Evolutionary conservation across 148 eudicot genomes (phyloP), one percentile per base, ranked within the genome.

Genomic region (Hydrangea macrophylla): DNA sequence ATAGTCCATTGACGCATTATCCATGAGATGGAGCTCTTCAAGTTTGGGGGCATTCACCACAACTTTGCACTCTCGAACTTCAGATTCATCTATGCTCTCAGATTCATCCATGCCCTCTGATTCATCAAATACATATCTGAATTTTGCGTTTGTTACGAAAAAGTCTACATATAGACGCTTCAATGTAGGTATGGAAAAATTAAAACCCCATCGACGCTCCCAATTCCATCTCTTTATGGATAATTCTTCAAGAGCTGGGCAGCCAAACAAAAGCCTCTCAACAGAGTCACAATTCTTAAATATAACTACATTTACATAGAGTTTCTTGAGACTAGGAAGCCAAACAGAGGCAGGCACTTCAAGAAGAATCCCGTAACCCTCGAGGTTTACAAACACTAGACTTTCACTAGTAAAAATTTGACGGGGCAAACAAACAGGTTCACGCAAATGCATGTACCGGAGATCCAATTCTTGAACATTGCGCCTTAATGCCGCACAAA

Each of bases 251-350:
- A 79, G 73, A 31, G 15, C 23, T 48, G 70, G 76, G 23, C 72
- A 75, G 7, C 60, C 70, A 7, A 58, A 24, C 26, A 79, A 7
- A 18, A 79, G 69, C 37, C 24, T 55, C 13, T 61, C n/a, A 40
- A 74, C 18, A 56, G 76, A 66, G 30, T 62, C 72, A 8, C 32
- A 28, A 15, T 37, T 45, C 22, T 0, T 28, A 64, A 61, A 75
- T 15, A n/a, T n/a, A n/a, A n/a, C n/a, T n/a, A n/a, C n/a, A n/a
- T 6, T 57, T 6, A 79, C 39, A 28, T 70, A 30, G 27, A 79
- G 73, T 31, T 24, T 62, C 61, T 68, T 58, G 39, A 79, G 76
- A 24, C 76, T 55, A 13, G 82, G 73, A 65, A 75, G 68, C 68
- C 72, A 51, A 18, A 79, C 9, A 5, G 67, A 26, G 36, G 56